Evolutionary conservation across 2,329 filamentous ascomycete genomes (phyloP), one percentile per base, ranked within the genome.

Genomic region (Talaromyces albobiverticillius): DNA sequence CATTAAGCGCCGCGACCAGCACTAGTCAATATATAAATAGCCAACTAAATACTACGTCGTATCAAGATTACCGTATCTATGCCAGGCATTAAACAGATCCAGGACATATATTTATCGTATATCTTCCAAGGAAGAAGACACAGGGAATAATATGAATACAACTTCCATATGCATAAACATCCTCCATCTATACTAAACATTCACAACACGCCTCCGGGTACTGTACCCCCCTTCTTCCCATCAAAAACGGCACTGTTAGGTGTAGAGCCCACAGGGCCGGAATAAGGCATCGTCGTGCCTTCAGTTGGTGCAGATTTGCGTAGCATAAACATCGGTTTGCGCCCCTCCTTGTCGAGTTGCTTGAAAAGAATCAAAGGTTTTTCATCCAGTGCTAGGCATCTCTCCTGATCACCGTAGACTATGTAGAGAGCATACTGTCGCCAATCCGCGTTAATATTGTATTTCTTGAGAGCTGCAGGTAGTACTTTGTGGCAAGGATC

Each of bases 311-410:
- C 81, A 61, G 86, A 80, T 61, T 82, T 82, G 51, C 94, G 79
- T 54, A 99, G 77, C 94, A 99, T 99, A 67, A 99, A 99, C 94
- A 97, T 97, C 20, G 94, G 94, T 70, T 97, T 99, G 74, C 95
- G 88, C 45, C 94, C 94, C 76, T 97, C 94, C 70, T 92, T 92
- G 68, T 97, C 92, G 54, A 99, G 78, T 70, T 97, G 92, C 75
- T 99, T 99, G 76, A 99, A 99, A 58, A 99, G 75, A 59, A 96
- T 95, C 55, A 99, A 77, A 9, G 94, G 94, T 65, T 95, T 93
- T 74, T 99, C 94, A 55, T 97, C 88, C 61, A 96, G 78, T 1
- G 89, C 90, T 34, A 99, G 75, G 70, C 93, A 97, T 13, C 94
- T 86, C 75, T 99, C 94, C 72, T 97, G 91, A 66, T 97, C 92